phyloP scores from a whole-genome alignment of 2,329 filamentous ascomycete species.

The Clonostachys rosea region DNA sequence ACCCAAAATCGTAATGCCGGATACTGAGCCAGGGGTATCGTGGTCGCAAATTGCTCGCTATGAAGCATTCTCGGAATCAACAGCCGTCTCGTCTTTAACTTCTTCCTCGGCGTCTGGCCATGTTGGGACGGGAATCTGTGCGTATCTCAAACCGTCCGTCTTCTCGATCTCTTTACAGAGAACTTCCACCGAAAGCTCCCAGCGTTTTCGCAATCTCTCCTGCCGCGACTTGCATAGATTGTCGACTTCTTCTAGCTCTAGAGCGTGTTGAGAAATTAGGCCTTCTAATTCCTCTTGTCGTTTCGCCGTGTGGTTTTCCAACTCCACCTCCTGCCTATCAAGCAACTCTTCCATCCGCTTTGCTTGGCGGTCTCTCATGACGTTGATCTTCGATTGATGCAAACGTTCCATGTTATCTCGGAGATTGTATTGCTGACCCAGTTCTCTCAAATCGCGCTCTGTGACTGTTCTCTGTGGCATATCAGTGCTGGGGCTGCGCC shows the following conservation, averaged over 20 bases:
- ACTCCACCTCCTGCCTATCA: conserved; percentile 47
- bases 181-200: conserved; percentile 48
- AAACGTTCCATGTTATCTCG: conserved; percentile 55
- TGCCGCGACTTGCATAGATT: conserved; percentile 39
- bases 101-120: conserved; percentile 17
- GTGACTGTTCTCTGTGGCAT: conserved; percentile 51
- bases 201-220: conserved; percentile 38
- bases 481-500: conserved; percentile 25
- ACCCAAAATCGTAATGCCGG: no score
- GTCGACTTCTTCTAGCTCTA: conserved; percentile 44
- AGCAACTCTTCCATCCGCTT: conserved; percentile 57
- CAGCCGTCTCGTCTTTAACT: no score
- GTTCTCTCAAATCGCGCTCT: conserved; percentile 52
- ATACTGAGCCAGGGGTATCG: no score
- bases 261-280: conserved; percentile 37
- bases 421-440: conserved; percentile 56
- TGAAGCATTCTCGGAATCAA: no score
- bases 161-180: conserved; percentile 47
- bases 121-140: conserved; percentile 19
- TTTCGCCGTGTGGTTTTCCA: conserved; percentile 37
- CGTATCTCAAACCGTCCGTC: conserved; percentile 35
- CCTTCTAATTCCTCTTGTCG: conserved; percentile 42
- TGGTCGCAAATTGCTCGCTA: no score
- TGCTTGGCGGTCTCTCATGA: conserved; percentile 59
- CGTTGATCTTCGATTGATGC: conserved; percentile 58